Base-by-base conservation (phyloP, 345 rosid species). In the Conringia planisiliqua region DNA sequence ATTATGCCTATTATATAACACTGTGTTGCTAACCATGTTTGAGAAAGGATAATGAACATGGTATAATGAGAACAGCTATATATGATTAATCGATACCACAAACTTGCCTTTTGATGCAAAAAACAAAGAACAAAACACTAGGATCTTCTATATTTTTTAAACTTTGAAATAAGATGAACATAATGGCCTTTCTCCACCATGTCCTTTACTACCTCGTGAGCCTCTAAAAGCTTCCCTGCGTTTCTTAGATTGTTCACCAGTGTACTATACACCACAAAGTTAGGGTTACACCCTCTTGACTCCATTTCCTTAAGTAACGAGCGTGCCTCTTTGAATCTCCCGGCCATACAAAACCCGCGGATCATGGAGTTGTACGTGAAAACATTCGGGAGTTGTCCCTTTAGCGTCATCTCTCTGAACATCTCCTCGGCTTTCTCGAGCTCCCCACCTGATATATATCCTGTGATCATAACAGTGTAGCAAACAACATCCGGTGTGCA, bases 321-420 rank as follows among this genome's bases (percentile, higher is more conserved):
- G 62, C 90, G 80, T 3, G 97, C 97, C 75, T 89, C 90, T 47
- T 85, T 82, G 74, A 84, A 92, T 75, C 80, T 85, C 16, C 82
- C 92, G 0, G 85, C 90, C 87, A 86, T 91, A 84, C 97, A 95
- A 70, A 78, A 78, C 58, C 97, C 97, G 1, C 92, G 87, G 78
- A 95, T 90, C 93, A 95, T 86, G 0, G 97, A 86, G 78, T 86
- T 84, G 66, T 95, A 95, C 0, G 99, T 90, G 73, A 83, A 90
- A 20, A 81, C 96, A 44, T 95, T 94, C 13, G 97, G 99, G 38
- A 92, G 86, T 55, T 81, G 86, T 17, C 97, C 93, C 38, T 72
- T 83, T 20, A 11, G 43, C 35, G 80, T 84, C 99, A 92, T 95
- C 68, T 85, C 95, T 68, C 80, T 80, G 70, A 92, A 89, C 82